Percentiles rank a stretch among this genome's conserved stretches.
phyloP scores from a whole-genome alignment of 768 basidiomycete species.

The Lactarius akahatsu region DNA sequence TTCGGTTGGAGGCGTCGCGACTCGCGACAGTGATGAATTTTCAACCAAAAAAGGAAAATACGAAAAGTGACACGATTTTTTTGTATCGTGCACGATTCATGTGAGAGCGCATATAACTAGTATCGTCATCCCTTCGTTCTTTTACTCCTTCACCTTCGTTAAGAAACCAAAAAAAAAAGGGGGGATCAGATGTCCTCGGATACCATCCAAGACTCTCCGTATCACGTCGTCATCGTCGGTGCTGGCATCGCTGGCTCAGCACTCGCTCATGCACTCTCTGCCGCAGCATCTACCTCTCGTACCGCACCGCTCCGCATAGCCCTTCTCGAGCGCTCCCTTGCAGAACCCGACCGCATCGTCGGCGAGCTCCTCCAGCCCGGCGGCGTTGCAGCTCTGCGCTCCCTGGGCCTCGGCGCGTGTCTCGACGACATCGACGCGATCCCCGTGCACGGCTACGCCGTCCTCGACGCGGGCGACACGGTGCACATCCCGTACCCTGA shows the following conservation, averaged over 20 bases:
- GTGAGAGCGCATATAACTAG: background rate
- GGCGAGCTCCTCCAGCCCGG: constrained; percentile 96
- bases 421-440: constrained; percentile 89
- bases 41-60: background rate
- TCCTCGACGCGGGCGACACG: constrained; percentile 59
- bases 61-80: constrained; percentile 2
- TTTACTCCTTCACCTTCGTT: background rate
- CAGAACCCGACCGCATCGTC: constrained; percentile 94
- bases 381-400: constrained; percentile 71
- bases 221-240: constrained; percentile 87
- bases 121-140: background rate
- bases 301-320: constrained; percentile 68
- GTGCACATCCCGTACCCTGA: constrained; percentile 91
- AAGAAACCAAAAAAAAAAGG: too few relatives aligned
- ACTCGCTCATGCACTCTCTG: constrained; percentile 81
- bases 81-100: background rate
- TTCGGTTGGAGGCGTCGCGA: background rate
- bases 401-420: constrained; percentile 73
- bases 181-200: background rate
- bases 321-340: constrained; percentile 86
- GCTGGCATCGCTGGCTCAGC: constrained; percentile 89
- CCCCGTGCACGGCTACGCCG: constrained; percentile 81
- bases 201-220: constrained; percentile 36
- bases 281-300: constrained; percentile 43
- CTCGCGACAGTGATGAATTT: background rate